Percentiles rank a stretch among this genome's conserved stretches.
Conservation (phyloP, 208 protist genomes). For the Wallacemonas collosoma region DNA sequence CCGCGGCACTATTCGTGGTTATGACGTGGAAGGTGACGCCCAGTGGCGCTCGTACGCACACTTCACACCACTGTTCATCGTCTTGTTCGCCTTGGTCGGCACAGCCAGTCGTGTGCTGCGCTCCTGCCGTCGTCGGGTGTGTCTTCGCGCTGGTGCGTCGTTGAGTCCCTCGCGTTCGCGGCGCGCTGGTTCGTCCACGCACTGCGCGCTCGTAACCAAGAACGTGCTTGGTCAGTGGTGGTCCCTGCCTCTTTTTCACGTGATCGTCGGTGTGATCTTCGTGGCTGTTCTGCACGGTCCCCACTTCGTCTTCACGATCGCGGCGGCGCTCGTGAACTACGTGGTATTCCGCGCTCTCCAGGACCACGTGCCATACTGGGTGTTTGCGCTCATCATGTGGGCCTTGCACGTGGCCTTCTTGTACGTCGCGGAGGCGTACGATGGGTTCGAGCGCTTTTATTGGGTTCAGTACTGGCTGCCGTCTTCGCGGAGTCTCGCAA, state of each 20-base stretch:
- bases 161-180: not conserved
- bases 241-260: conserved; percentile 29
- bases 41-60: conserved; percentile 29
- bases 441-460: conserved; percentile 29
- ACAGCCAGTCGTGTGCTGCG: conserved; percentile 15
- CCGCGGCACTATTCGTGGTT: conserved; percentile 11
- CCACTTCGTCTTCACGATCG: conserved; percentile 31
- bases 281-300: conserved; percentile 32
- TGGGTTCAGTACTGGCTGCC: conserved; percentile 26
- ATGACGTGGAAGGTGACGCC: conserved; percentile 21
- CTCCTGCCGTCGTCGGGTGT: not conserved
- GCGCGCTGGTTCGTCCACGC: not conserved
- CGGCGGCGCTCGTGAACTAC: conserved; percentile 39
- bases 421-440: conserved; percentile 30
- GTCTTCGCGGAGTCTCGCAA: not conserved
- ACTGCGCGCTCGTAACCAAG: not conserved
- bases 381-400: conserved; percentile 65
- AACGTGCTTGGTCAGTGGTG: not conserved
- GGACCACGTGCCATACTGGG: conserved; percentile 38
- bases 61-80: conserved; percentile 22
- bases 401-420: conserved; percentile 34
- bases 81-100: conserved; percentile 16
- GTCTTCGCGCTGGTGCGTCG: not conserved
- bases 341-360: conserved; percentile 40
- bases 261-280: conserved; percentile 23